Evolutionary conservation across 1,284 basidiomycete genomes (phyloP), one percentile per base, ranked within the genome.

Genomic region (Coriolopsis trogii): DNA sequence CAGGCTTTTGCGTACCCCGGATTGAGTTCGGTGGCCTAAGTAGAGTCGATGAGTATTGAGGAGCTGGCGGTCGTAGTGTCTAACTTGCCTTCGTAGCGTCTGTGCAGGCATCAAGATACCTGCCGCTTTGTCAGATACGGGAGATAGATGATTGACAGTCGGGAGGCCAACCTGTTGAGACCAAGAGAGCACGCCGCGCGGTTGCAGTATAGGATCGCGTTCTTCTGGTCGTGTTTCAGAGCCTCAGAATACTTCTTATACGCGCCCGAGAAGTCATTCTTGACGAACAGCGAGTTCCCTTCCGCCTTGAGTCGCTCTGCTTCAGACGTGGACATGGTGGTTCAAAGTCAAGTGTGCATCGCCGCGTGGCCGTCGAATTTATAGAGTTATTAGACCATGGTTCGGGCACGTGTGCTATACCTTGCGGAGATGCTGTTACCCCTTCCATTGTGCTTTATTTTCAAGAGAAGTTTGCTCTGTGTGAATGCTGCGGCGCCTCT

Each of bases 191-290:
- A 73, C 4, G 73, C 72, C 6, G 69, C 66, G 16, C 74, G 64
- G 49, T 75, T 75, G 2, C 67, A 65, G 45, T 70, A 73, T 6
- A 74, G 56, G 15, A 71, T 57, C 0, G 70, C 65, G 56, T 71
- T 73, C 10, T 63, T 51, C 10, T 50, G 55, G 41, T 68, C 67
- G 9, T 61, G 15, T 9, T 56, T 51, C 41, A 75, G 66, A 3
- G 73, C 72, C 21, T 66, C 59, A 0, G 67, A 61, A 52, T 70
- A 75, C 51, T 73, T 72, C 12, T 51, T 29, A 34, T 59, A 55
- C 8, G 73, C 73, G 3, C 53, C 63, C 2, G 38, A 31, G 51
- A 67, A 74, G 13, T 73, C 46, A 38, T 67, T 63, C 29, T 64
- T 44, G 6, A 36, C 44, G 49, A 71, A 75, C 2, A 72, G 61